These are phyloP conservation scores for Eragrostis nindensis DNA, from an alignment of 176 grass and related monocot species.

Conservation along the genomic window DNA sequence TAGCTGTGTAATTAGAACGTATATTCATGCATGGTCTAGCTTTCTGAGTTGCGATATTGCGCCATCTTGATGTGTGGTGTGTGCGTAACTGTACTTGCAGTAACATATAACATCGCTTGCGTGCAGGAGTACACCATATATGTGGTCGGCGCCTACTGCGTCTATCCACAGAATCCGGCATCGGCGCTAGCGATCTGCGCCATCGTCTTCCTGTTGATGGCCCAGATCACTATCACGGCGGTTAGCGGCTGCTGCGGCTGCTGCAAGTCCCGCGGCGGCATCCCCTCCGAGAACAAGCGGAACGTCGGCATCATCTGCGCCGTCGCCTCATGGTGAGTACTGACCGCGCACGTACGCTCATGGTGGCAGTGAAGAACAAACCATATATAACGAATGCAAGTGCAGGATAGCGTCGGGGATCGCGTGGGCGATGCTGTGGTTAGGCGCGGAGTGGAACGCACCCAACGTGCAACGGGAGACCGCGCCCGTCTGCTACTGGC, in stretches of 20 bases:
- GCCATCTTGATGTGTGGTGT: neutral
- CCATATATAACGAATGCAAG: too few species aligned
- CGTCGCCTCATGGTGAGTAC: neutral
- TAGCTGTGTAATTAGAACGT: too few species aligned
- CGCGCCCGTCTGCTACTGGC: neutral
- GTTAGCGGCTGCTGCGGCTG: slow-evolving; percentile 42
- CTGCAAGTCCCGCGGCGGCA: slow-evolving; percentile 30
- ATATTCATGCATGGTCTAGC: too few species aligned
- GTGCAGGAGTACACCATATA: neutral
- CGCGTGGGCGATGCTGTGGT: slow-evolving; percentile 13
- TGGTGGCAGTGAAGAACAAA: too few species aligned
- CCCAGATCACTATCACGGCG: slow-evolving; percentile 21
- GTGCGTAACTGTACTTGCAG: neutral
- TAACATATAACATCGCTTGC: neutral
- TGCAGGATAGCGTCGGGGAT: slow-evolving; percentile 11
- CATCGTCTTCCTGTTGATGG: slow-evolving; percentile 33
- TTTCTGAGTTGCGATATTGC: too few species aligned
- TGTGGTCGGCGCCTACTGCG: neutral
- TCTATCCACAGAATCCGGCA: neutral
- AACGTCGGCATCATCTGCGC: neutral
- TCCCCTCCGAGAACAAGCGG: slow-evolving; percentile 24
- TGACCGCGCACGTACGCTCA: too few species aligned
- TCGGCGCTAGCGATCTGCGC: slow-evolving; percentile 15
- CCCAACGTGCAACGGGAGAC: neutral
- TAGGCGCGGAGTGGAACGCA: slow-evolving; percentile 29